Percentiles rank a stretch among this genome's conserved stretches.
Evolutionary conservation across 2,329 filamentous ascomycete genomes (phyloP).

Genomic region (Aspergillus luchuensis): DNA sequence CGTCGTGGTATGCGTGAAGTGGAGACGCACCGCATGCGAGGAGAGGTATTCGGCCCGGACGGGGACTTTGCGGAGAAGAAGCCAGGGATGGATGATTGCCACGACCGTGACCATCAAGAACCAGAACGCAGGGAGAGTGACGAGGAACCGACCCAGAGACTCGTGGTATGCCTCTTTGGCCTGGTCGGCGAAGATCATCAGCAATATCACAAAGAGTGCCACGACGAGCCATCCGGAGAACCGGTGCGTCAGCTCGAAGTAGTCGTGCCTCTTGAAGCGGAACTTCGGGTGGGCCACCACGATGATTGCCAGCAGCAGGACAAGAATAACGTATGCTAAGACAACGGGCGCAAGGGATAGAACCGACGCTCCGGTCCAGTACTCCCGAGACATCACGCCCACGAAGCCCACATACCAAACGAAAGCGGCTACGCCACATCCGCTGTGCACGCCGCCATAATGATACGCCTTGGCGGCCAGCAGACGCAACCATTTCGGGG

Average conservation of each 20-base stretch:
- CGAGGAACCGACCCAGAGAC: slow-evolving; percentile 43
- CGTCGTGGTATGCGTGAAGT: slow-evolving; percentile 66
- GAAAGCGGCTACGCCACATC: slow-evolving; percentile 51
- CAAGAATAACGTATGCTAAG: slow-evolving; percentile 60
- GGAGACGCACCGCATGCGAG: slow-evolving; percentile 69
- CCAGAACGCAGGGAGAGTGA: slow-evolving; percentile 64
- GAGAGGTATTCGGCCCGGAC: slow-evolving; percentile 70
- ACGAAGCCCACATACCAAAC: slow-evolving; percentile 50
- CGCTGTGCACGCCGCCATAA: slow-evolving; percentile 58
- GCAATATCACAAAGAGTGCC: slow-evolving; percentile 65
- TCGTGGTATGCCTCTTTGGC: slow-evolving; percentile 38
- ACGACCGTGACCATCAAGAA: slow-evolving; percentile 65
- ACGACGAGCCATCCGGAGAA: slow-evolving; percentile 72
- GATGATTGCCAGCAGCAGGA: slow-evolving; percentile 62
- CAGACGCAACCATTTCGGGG: slow-evolving; percentile 50
- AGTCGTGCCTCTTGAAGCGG: slow-evolving; percentile 65
- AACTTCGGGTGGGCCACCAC: slow-evolving; percentile 65
- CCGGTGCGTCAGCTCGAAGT: slow-evolving; percentile 71
- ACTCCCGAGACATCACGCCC: slow-evolving; percentile 37
- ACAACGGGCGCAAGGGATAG: slow-evolving; percentile 48
- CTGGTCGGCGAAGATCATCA: slow-evolving; percentile 57
- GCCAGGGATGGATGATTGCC: slow-evolving; percentile 72
- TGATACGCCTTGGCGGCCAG: slow-evolving; percentile 55
- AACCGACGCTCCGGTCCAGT: slow-evolving; percentile 26
- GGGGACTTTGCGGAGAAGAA: slow-evolving; percentile 66